Percentiles rank a stretch among this genome's conserved stretches.
These are phyloP conservation scores for Trichomonascus vanleenenianus DNA, from an alignment of 805 yeast species.

Conservation along the genomic window DNA sequence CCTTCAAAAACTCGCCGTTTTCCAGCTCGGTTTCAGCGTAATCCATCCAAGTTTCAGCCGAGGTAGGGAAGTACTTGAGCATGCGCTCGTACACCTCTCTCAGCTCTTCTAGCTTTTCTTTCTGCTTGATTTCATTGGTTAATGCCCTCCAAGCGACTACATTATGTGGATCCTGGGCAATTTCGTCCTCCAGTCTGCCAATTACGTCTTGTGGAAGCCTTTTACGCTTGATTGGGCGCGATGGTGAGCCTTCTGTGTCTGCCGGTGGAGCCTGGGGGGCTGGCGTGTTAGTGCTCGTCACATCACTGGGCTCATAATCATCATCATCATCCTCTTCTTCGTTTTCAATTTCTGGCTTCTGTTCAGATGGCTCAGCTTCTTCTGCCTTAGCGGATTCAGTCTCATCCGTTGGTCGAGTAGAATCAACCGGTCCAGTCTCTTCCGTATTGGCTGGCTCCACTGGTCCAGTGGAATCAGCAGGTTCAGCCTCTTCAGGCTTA, in stretches of 20 bases:
- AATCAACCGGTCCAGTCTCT: no score
- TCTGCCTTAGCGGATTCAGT: no score
- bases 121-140: conserved; percentile 39
- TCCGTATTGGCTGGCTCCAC: no score
- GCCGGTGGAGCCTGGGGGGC: no score
- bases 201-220: conserved; percentile 41
- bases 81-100: conserved; percentile 52
- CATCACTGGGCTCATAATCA: background rate
- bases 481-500: no score
- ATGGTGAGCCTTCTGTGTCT: background rate
- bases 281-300: background rate
- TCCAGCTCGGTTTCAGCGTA: conserved; percentile 60
- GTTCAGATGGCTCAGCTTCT: background rate
- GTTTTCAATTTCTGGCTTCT: background rate
- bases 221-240: conserved; percentile 16
- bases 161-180: conserved; percentile 46
- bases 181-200: conserved; percentile 50
- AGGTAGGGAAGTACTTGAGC: conserved; percentile 56
- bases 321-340: background rate
- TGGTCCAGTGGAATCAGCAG: no score
- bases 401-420: no score
- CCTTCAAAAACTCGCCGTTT: conserved; percentile 57
- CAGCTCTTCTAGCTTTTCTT: conserved; percentile 54
- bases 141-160: conserved; percentile 50
- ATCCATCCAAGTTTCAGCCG: conserved; percentile 65